A percentile compares a stretch with the other conserved stretches of the same genome.
phyloP scores from a whole-genome alignment of 2,329 filamentous ascomycete species.

The Clathrospora elynae region DNA sequence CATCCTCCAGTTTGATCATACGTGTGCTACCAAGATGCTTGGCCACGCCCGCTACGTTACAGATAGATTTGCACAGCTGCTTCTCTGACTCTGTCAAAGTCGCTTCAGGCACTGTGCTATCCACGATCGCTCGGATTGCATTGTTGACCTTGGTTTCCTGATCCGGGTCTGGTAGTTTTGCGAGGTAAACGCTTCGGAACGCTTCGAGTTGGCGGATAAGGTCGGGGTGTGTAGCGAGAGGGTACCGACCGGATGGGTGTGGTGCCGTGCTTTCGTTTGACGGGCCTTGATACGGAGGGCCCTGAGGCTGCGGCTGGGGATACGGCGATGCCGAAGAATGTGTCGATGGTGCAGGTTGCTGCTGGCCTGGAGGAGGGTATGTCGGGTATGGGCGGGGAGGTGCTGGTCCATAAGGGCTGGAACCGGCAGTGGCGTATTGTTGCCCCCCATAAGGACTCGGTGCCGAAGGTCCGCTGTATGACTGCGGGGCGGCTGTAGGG shows the following conservation, averaged over 20 bases:
- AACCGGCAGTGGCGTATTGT: slow-evolving; percentile 36
- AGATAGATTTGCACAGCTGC: slow-evolving; percentile 32
- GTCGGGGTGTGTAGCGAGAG: slow-evolving; percentile 32
- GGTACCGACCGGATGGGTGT: slow-evolving; percentile 40
- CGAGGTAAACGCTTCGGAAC: slow-evolving; percentile 40
- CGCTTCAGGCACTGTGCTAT: slow-evolving; percentile 28
- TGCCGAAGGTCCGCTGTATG: slow-evolving; percentile 26
- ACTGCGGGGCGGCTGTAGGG: slow-evolving; percentile 38
- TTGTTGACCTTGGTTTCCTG: slow-evolving; percentile 42
- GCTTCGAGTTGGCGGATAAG: slow-evolving; percentile 43
- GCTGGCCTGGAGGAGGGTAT: slow-evolving; percentile 31
- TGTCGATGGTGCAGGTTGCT: slow-evolving; percentile 20
- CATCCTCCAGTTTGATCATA: slow-evolving; percentile 16
- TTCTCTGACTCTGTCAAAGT: slow-evolving; percentile 34
- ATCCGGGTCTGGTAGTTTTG: slow-evolving; percentile 28
- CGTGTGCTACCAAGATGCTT: slow-evolving; percentile 22
- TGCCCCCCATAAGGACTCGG: slow-evolving; percentile 37
- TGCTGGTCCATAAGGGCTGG: slow-evolving; percentile 36
- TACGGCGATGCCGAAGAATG: slow-evolving; percentile 21
- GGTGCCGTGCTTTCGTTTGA: slow-evolving; percentile 14
- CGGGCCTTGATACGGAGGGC: slow-evolving; percentile 9
- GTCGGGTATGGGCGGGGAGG: slow-evolving; percentile 37
- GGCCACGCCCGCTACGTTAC: slow-evolving; percentile 26
- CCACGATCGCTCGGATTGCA: slow-evolving; percentile 40
- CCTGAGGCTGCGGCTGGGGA: slow-evolving; percentile 16